Percentiles rank a stretch among this genome's conserved stretches.
Evolutionary conservation across 2,329 filamentous ascomycete genomes (phyloP).

Genomic region (Bimuria novae-zelandiae): DNA sequence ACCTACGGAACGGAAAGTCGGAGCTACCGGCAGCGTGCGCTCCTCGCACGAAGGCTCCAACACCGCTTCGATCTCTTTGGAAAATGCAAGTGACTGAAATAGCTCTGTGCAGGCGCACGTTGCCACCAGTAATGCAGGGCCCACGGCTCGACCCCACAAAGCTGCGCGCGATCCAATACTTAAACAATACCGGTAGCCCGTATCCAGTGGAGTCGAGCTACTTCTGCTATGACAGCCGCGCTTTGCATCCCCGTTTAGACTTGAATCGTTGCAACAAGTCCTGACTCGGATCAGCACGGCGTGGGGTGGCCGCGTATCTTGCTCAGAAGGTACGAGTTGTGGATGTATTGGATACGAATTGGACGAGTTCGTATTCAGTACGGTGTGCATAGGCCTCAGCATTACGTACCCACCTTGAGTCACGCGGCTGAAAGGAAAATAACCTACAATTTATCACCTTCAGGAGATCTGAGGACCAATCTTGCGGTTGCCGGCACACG

Average conservation of each 20-base stretch:
- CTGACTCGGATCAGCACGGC: background rate
- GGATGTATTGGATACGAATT: background rate
- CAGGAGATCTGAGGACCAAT: background rate
- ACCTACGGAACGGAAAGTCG: background rate
- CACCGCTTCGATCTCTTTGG: background rate
- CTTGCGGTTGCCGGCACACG: background rate
- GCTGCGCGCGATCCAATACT: background rate
- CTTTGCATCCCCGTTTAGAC: background rate
- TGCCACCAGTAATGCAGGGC: background rate
- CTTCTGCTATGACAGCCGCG: conserved; percentile 1
- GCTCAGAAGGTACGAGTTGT: background rate
- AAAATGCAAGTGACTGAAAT: background rate
- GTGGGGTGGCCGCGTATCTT: background rate
- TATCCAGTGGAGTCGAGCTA: conserved; percentile 1
- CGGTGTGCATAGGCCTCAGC: background rate
- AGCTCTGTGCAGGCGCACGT: conserved; percentile 1
- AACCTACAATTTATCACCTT: too few species aligned
- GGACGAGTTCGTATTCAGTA: background rate
- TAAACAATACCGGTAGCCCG: background rate
- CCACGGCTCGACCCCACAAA: conserved; percentile 2
- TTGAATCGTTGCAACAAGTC: background rate
- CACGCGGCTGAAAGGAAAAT: background rate
- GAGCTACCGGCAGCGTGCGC: background rate
- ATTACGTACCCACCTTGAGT: conserved; percentile 3
- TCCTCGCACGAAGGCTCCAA: background rate